Evolutionary conservation across 2,329 filamentous ascomycete genomes (phyloP), one percentile per base, ranked within the genome.

Genomic region (Dactylellina sp.): DNA sequence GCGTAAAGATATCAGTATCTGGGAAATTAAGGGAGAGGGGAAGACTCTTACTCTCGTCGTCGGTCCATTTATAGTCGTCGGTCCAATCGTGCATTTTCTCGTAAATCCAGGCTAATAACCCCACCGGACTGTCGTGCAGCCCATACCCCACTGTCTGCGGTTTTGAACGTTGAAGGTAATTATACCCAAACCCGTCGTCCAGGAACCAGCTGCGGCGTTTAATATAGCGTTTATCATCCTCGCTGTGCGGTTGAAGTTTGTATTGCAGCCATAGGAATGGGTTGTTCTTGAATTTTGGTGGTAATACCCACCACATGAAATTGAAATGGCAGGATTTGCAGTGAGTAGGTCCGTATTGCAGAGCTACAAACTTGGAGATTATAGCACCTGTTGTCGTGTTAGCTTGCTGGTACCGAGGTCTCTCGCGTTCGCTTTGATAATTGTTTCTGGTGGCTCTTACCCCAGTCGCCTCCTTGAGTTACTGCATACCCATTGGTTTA

Each of bases 41-140:
- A 32, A 5, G 4, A 7, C 24, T 20, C 57, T 18, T 46, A 72
- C 66, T 72, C 32, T 72, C 66, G 35, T 72, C 59, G n/a, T 72
- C 66, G 1, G 66, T 64, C 66, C 66, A 72, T 37, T 64, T 64
- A 46, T 76, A 65, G 35, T 74, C 65, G 35, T 80, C 78, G 0
- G 76, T 78, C 79, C 79, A 80, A 5, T 61, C 42, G 16, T 78
- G 74, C 47, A 81, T 68, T 68, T 80, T 80, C 49, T 80, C 80
- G 35, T 78, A 75, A 7, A 80, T 79, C 79, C 77, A 81, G 18
- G 77, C 78, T 7, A 77, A 71, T 9, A 79, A 76, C 1, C 79
- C 81, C 0, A 81, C 76, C 2, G 81, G 81, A 9, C 77, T 79
- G 76, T 82, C 81, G 1, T 77, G 76, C 9, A 81, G 71, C 0